phyloP scores from a whole-genome alignment of 306 rosid species.

The Trichosanthes cucumerina region DNA sequence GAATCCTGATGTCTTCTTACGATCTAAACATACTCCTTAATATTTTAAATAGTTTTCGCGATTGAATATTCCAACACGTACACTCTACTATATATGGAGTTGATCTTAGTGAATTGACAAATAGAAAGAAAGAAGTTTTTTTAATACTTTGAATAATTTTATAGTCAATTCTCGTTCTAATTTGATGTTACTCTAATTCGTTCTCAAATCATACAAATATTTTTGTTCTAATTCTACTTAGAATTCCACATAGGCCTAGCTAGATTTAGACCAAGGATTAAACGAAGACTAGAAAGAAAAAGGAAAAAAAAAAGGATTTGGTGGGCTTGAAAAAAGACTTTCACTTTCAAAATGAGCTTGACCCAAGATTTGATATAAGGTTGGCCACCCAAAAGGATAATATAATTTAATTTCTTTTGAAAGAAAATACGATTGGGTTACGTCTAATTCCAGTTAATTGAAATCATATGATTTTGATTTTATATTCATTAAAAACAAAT shows the following conservation, averaged over 20 bases:
- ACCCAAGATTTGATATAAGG: not conserved
- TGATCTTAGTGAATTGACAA: too few relatives aligned
- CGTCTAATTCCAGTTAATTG: not conserved
- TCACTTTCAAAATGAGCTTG: not conserved
- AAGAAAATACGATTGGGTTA: not conserved
- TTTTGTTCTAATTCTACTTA: not conserved
- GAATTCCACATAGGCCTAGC: not conserved
- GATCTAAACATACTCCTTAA: too few relatives aligned
- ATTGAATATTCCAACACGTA: too few relatives aligned
- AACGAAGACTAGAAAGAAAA: not conserved
- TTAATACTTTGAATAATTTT: too few relatives aligned
- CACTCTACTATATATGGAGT: too few relatives aligned
- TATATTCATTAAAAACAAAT: not conserved
- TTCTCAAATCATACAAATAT: too few relatives aligned
- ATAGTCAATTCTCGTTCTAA: not conserved
- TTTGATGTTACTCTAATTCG: not conserved
- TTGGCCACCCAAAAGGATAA: not conserved
- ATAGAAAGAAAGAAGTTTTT: too few relatives aligned
- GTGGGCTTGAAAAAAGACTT: not conserved
- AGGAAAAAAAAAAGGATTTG: not conserved
- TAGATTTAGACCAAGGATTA: not conserved
- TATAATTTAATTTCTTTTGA: not conserved
- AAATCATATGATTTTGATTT: not conserved
- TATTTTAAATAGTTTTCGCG: too few relatives aligned
- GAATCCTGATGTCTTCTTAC: too few relatives aligned